Base-by-base conservation (phyloP, 2,329 filamentous ascomycete genomes). In the Juglanconis oblonga region DNA sequence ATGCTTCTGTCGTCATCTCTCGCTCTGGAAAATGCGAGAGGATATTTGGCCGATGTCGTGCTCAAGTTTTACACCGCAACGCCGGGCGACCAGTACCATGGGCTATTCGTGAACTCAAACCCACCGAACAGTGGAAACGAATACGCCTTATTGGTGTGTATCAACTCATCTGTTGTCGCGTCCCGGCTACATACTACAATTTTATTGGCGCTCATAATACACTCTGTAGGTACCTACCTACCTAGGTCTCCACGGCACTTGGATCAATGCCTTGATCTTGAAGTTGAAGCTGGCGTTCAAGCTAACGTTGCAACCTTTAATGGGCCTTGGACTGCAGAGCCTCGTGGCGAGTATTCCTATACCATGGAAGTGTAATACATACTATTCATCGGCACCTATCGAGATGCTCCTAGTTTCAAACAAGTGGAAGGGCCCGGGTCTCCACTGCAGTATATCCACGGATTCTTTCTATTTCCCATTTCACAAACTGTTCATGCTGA, bases 121-220 rank as follows among this genome's bases (percentile, higher is more conserved):
- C 62, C 61, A 11, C 44, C 40, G 17, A 65, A 9, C 13, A 64
- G 52, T 9, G 62, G 57, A 63, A 69, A 59, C 10, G 62, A 57
- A 63, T 69, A 59, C 7, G 57, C 55, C 44, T 40, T 50, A 35
- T 55, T 55, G 8, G 57, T 59, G 33, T 42, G 31, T 4, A 40
- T 33, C 59, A 70, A 44, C 56, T 63, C 55, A 2, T 64, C 67
- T 0, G 64, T 68, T 32, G 58, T 63, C 40, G 35, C 53, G 52
- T 68, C 65, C 13, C 67, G 62, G n/a, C 61, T 61, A 58, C 70
- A 70, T 24, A 65, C 65, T 1, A 61, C 69, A 47, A 72, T 61
- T 2, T 61, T 35, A 59, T 65, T 71, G 7, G 55, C 62, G 4
- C 60, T 67, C 62, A 24, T 24, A 24, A 24, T 24, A 24, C 24